Conservation (phyloP, 2,329 filamentous ascomycete genomes). For the Ceratocystis smalleyi region DNA sequence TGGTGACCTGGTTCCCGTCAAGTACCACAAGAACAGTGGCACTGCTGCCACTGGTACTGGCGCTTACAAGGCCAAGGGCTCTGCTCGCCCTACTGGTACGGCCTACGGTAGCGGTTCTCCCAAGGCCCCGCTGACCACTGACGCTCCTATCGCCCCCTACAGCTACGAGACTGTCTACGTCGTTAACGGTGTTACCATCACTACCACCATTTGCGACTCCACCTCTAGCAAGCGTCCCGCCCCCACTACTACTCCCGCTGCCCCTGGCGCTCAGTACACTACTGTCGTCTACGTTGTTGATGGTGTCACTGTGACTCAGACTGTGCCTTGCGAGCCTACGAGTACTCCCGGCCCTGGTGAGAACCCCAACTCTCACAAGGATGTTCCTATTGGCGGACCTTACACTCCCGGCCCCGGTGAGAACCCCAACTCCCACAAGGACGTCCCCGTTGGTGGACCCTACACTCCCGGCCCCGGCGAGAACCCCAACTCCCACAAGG, state of each 20-base stretch:
- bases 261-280: background rate
- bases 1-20: background rate
- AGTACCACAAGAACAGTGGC: background rate
- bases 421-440: background rate
- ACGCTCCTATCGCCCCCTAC: background rate
- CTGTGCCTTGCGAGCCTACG: slow-evolving; percentile 2
- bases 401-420: background rate
- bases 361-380: background rate
- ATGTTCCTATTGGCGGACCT: background rate
- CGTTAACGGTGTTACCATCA: slow-evolving; percentile 6
- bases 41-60: background rate
- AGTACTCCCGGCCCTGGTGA: background rate
- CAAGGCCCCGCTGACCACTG: too few species aligned
- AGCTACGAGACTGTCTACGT: slow-evolving; percentile 1
- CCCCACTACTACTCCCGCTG: background rate
- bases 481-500: background rate
- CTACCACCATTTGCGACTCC: slow-evolving; percentile 5
- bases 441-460: background rate
- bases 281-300: background rate
- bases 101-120: background rate
- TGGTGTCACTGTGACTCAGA: slow-evolving; percentile 4
- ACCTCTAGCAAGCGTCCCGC: background rate
- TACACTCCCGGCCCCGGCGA: background rate
- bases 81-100: background rate
- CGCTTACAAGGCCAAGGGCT: background rate